Evolutionary conservation across 2,329 filamentous ascomycete species (phyloP), one percentile per base, ranked within the genome.

Genomic region (Cryphonectria parasitica): DNA sequence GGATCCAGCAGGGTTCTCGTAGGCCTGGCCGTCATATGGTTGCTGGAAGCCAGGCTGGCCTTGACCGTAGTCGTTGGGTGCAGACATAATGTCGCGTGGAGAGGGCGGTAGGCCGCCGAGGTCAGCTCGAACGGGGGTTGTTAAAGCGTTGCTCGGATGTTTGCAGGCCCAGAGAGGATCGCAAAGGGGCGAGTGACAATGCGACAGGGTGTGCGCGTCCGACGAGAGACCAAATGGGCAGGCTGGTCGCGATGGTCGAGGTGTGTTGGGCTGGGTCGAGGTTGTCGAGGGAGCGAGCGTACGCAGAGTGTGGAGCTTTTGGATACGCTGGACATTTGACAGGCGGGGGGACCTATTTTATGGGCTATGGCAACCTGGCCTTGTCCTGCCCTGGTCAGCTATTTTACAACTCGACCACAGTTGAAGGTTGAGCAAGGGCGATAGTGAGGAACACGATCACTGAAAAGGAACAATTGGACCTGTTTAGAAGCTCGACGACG

Each of bases 21-120:
- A 82, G 49, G 72, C 79, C 63, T 76, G 76, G 70, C 77, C 73
- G 60, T 77, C 76, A 31, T 68, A 68, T 63, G 82, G 81, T 70
- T 82, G 80, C 65, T 82, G 77, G 73, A 84, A 83, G 65, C 79
- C 77, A 67, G 77, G 72, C 68, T 76, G 75, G 73, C 82, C 83
- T 75, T 87, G 84, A 80, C 84, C 83, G 78, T 87, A 86, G 79
- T 88, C 85, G 75, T 83, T 82, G 73, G 85, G 86, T 76, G 86
- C 86, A 77, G 87, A 87, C 87, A 89, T 89, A 78, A 77, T 82
- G 76, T 77, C 75, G 77, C 76, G 74, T 39, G 65, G 45, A 68
- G 69, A 68, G 63, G 63, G 65, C 65, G 77, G 74, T 73, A 28
- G 63, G 71, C 70, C 71, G 69, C 69, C 39, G 63, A 67, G 70